These are phyloP conservation scores for Dactylorhiza incarnata DNA, from an alignment of 106 monocot genomes.

Conservation along the genomic window DNA sequence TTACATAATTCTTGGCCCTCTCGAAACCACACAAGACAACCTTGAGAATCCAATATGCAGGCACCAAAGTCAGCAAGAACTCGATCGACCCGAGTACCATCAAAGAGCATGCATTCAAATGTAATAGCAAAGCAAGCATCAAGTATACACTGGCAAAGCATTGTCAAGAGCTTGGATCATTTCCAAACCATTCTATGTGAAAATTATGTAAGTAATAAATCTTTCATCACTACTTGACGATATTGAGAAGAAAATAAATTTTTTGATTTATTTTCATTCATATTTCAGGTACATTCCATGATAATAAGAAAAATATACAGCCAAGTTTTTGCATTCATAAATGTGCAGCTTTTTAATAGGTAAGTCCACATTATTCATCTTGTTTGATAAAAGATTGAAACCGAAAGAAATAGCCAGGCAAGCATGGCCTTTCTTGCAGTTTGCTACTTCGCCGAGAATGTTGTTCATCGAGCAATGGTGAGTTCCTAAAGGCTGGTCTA, in stretches of 20 bases:
- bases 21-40: background rate
- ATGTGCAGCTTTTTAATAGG: slow-evolving; percentile 97
- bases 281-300: slow-evolving; percentile 70
- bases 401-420: background rate
- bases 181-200: slow-evolving; percentile 34
- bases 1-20: no score
- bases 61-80: slow-evolving; percentile 63
- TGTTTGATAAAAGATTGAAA: background rate
- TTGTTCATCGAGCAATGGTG: slow-evolving; percentile 96
- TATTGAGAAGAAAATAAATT: background rate
- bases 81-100: slow-evolving; percentile 54
- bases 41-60: slow-evolving; percentile 28
- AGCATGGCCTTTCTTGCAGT: slow-evolving; percentile 20
- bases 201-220: slow-evolving; percentile 46
- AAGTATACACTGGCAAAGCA: slow-evolving; percentile 80
- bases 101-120: slow-evolving; percentile 56
- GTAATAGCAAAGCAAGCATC: slow-evolving; percentile 74
- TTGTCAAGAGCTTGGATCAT: slow-evolving; percentile 69
- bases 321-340: slow-evolving; percentile 90
- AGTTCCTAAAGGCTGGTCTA: slow-evolving; percentile 90
- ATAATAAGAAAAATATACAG: slow-evolving; percentile 79
- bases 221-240: background rate
- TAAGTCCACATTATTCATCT: background rate
- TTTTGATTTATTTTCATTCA: background rate
- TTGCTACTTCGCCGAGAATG: slow-evolving; percentile 90